Conservation (phyloP, 441 rosid genomes). For the Metrosideros polymorpha region DNA sequence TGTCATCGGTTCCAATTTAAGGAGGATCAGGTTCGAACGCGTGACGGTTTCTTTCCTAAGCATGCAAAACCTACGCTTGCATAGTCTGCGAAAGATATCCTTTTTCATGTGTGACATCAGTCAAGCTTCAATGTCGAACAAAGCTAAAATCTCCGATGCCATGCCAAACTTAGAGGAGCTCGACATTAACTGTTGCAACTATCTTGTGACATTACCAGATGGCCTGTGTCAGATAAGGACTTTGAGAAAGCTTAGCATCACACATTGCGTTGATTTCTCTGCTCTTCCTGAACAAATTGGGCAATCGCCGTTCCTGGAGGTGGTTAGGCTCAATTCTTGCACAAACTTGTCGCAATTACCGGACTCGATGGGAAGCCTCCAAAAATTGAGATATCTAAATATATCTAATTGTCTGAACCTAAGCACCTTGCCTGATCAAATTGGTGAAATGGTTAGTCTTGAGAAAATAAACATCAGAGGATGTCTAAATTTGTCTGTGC, state of each 20-base stretch:
- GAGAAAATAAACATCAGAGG: neutral
- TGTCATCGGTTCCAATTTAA: conserved; percentile 31
- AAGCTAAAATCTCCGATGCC: neutral
- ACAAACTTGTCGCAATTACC: neutral
- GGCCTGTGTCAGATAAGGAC: neutral
- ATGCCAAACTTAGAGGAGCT: neutral
- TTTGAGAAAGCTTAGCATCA: neutral
- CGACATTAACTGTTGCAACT: neutral
- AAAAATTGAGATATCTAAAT: neutral
- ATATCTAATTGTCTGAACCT: neutral
- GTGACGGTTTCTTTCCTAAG: neutral
- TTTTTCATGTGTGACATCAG: neutral
- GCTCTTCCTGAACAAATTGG: neutral
- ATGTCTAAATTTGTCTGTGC: neutral
- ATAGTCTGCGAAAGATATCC: neutral
- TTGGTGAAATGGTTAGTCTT: neutral
- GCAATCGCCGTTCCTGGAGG: rapidly evolving
- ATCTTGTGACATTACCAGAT: neutral
- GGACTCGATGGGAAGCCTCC: neutral
- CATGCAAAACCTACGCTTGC: neutral
- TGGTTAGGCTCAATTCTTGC: neutral
- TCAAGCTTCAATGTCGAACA: neutral
- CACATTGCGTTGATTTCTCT: neutral
- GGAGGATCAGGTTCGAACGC: conserved; percentile 28
- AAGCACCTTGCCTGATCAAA: neutral